Base-by-base conservation (phyloP, 257 asterid genomes). In the Gentiana dahurica region DNA sequence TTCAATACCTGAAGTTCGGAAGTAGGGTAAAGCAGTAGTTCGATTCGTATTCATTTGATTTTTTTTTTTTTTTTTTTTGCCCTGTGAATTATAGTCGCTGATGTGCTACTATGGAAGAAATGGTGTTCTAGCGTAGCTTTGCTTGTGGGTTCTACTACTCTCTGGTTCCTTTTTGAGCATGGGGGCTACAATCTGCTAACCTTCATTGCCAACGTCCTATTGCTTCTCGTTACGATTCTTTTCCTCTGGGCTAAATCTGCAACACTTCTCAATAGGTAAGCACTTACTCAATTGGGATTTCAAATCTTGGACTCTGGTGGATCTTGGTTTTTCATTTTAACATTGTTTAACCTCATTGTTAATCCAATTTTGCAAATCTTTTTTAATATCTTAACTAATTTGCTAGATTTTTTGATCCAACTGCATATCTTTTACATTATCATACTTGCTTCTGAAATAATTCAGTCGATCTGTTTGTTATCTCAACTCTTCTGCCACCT, bases 191-290 rank as follows among this genome's bases (percentile, higher is more conserved):
- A 79, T 76, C 59, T 80, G 34, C 68, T 88, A 49, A 71, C 95
- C 50, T 92, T 92, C 65, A 50, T 85, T 4, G 75, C 95, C 43
- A 92, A 81, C 70, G 95, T 92, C 39, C 54, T 92, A 44, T 64
- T 85, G 79, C 73, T 88, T 73, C 94, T 85, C 13, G 85, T 83
- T 41, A 65, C 79, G n/a, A 85, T 92, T 68, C 75, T 92, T 57
- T 92, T 85, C 76, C 64, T 73, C 61, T 92, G 97, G 99, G 94
- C 97, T 57, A 92, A 85, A 81, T 88, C 95, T 55, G 97, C 99
- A 3, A 73, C 90, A 11, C 81, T 88, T 81, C 94, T 92, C 37
- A 92, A 81, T 62, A 83, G 99, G 99, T 92, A 81, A 52, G 63
- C 8, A 6, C 38, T 5, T 41, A 10, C 46, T 15, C 24, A 24